Evolutionary conservation across 176 grass and related monocot genomes (phyloP), one percentile per base, ranked within the genome.

Genomic region (Elaeis guineensis): DNA sequence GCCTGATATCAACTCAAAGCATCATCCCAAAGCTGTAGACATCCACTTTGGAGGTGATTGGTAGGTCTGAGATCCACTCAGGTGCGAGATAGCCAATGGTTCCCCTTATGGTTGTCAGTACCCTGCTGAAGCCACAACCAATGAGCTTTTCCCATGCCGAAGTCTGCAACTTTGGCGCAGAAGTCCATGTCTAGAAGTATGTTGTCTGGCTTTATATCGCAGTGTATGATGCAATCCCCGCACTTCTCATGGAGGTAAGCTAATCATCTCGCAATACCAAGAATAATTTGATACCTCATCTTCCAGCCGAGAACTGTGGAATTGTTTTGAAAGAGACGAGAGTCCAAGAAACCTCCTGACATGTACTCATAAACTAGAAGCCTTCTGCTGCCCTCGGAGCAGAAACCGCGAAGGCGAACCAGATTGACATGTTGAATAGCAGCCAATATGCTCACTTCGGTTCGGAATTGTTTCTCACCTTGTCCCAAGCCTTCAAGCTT

Each of bases 21-120:
- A 77, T 83, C 69, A 83, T 78, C 7, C 69, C 69, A 12, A 69
- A 77, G 58, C 80, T 83, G 28, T 77, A 73, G 3, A 69, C 74
- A 49, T 78, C 69, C 29, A 56, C 64, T 35, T 83, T 77, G 26
- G 62, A n/a, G 17, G 64, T 73, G 17, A 77, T 67, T 4, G 74
- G 63, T 15, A 73, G 20, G 39, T 69, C 69, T 11, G 23, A 15
- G 1, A 78, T 67, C 74, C 80, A 83, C 44, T 83, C 69, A 5
- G 73, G 74, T 50, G 80, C 69, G 24, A 82, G 73, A 49, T 77
- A 77, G 4, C 73, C 69, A 50, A 76, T 19, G 63, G 79, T 76
- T 63, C 72, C 79, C 21, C 77, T 66, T 39, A 63, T 28, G 5
- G 77, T 80, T 52, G 77, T 80, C 20, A 85, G 59, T 2, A 61